Evolutionary conservation across 108 stramenopile genomes (phyloP).

Genomic region (Fragilariopsis cylindrus): DNA sequence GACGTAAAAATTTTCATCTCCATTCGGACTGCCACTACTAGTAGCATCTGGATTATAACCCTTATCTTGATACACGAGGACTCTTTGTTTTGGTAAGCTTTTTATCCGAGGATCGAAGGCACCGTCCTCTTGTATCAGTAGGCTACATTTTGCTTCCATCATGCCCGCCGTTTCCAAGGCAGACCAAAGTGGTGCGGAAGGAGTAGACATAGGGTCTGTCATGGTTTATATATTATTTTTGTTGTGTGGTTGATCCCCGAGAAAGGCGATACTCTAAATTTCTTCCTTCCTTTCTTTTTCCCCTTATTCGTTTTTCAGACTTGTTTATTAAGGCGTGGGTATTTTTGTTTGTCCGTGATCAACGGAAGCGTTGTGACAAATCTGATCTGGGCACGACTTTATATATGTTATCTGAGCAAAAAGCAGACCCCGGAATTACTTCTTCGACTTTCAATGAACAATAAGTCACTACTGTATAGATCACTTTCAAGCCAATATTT

Average conservation of each 20-base stretch:
- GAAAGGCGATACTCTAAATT: too few relatives aligned
- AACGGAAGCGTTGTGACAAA: too few relatives aligned
- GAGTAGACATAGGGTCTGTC: not conserved
- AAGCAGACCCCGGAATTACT: too few relatives aligned
- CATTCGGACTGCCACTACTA: not conserved
- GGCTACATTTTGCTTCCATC: conserved; percentile 52
- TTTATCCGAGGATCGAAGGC: conserved; percentile 47
- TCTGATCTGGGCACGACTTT: too few relatives aligned
- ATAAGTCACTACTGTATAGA: too few relatives aligned
- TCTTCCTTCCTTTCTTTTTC: too few relatives aligned
- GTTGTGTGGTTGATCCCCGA: not conserved
- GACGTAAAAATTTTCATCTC: conserved; percentile 44
- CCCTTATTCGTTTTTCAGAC: too few relatives aligned
- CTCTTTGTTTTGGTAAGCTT: conserved; percentile 48
- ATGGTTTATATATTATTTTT: not conserved
- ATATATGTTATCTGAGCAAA: too few relatives aligned
- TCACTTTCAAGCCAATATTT: too few relatives aligned
- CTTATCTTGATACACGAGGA: conserved; percentile 58
- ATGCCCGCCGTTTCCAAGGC: conserved; percentile 60
- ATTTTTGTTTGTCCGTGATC: too few relatives aligned
- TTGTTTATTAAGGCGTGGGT: too few relatives aligned
- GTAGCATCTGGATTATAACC: conserved; percentile 38
- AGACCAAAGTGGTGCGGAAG: conserved; percentile 34
- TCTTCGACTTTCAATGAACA: too few relatives aligned
- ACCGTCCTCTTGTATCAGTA: conserved; percentile 50